Percentiles rank a stretch among this genome's conserved stretches.
Evolutionary conservation across 2,329 filamentous ascomycete genomes (phyloP).

Genomic region (Annulohypoxylon truncatum): DNA sequence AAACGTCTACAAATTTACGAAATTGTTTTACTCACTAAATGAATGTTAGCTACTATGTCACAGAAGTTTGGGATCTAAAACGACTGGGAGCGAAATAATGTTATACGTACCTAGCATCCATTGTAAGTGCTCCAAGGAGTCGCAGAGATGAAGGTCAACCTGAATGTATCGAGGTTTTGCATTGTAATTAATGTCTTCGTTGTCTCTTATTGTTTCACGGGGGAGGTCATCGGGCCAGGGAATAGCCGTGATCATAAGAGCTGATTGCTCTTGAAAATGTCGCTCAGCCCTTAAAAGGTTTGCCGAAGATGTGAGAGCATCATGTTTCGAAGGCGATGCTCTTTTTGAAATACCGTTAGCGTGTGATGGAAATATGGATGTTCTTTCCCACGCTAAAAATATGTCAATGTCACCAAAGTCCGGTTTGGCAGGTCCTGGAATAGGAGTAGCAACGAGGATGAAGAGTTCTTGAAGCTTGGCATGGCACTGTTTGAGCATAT

Average conservation of each 20-base stretch:
- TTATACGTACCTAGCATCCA: slow-evolving; percentile 70
- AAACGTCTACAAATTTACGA: too few relatives aligned
- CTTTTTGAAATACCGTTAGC: not conserved
- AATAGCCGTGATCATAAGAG: slow-evolving; percentile 62
- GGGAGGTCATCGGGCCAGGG: slow-evolving; percentile 58
- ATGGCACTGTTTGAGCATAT: slow-evolving; percentile 60
- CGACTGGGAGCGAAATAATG: not conserved
- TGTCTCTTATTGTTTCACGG: not conserved
- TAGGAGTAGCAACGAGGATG: slow-evolving; percentile 66
- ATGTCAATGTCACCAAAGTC: slow-evolving; percentile 81
- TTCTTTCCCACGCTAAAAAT: slow-evolving; percentile 60
- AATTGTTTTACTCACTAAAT: not conserved
- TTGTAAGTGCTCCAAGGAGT: slow-evolving; percentile 55
- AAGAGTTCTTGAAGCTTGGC: slow-evolving; percentile 64
- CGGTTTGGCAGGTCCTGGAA: slow-evolving; percentile 75
- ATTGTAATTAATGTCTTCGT: slow-evolving; percentile 25
- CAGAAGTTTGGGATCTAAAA: not conserved
- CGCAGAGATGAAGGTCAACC: slow-evolving; percentile 73
- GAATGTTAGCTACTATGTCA: not conserved
- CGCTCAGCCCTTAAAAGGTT: slow-evolving; percentile 60
- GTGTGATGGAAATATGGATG: slow-evolving; percentile 23
- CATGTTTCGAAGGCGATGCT: not conserved
- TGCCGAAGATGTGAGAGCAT: slow-evolving; percentile 50
- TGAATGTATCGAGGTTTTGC: slow-evolving; percentile 65
- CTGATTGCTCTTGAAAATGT: slow-evolving; percentile 46